These are phyloP conservation scores for Hypoxylon rubiginosum DNA, from an alignment of 2,329 filamentous ascomycete genomes.

Conservation along the genomic window DNA sequence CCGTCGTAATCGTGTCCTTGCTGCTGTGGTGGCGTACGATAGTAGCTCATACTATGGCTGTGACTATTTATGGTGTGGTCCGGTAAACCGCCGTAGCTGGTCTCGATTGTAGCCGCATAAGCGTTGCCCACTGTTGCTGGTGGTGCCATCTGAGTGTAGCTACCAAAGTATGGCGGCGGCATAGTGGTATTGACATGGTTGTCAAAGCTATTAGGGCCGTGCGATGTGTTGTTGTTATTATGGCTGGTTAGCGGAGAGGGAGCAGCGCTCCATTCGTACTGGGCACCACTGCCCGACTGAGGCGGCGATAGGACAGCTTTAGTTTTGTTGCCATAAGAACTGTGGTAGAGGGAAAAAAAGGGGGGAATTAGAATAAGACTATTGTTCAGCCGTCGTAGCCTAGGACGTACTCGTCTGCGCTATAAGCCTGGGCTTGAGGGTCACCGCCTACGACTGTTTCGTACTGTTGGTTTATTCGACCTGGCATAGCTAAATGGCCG, in stretches of 20 bases:
- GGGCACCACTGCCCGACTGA: conserved; percentile 1
- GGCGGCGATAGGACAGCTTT: conserved; percentile 18
- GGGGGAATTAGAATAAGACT: neutral
- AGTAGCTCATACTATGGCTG: neutral
- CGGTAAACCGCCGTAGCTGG: neutral
- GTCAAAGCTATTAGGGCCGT: neutral
- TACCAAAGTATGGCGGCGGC: conserved; percentile 21
- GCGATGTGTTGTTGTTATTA: neutral
- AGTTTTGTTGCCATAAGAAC: conserved; percentile 23
- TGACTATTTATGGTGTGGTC: neutral
- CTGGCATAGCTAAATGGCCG: conserved; percentile 32
- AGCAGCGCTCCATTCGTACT: conserved; percentile 21
- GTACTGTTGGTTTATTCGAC: conserved; percentile 24
- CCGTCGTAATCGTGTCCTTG: neutral
- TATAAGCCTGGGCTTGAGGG: conserved; percentile 3
- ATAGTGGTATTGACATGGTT: conserved; percentile 9
- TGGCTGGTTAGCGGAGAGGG: neutral
- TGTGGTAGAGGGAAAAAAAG: neutral
- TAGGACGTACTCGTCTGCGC: conserved; percentile 5
- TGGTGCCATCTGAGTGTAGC: conserved; percentile 4
- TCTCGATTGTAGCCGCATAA: neutral
- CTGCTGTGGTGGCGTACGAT: neutral
- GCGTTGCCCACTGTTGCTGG: neutral
- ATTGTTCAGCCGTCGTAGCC: neutral
- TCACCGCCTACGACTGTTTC: conserved; percentile 3